Percentiles rank a stretch among this genome's conserved stretches.
Evolutionary conservation across 306 rosid genomes (phyloP).

Genomic region (Corylus avellana): DNA sequence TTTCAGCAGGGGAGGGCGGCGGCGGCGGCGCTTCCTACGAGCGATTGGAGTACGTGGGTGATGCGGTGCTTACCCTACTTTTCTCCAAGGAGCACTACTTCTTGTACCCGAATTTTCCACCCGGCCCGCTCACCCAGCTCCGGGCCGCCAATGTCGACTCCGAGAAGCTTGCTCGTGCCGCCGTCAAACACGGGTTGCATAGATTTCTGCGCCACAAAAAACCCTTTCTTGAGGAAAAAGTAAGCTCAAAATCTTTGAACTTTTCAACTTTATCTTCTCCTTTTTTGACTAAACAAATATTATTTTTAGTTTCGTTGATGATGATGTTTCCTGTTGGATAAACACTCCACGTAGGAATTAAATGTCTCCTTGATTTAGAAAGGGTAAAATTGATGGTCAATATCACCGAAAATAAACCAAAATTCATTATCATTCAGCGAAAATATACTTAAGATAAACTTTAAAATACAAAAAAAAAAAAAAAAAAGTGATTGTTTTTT

Average conservation of each 20-base stretch:
- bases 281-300: not conserved
- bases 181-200: constrained; percentile 49
- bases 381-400: too few species aligned
- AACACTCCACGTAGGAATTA: too few species aligned
- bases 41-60: constrained; percentile 56
- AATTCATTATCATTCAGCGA: too few species aligned
- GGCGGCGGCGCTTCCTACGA: constrained; percentile 26
- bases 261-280: not conserved
- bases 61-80: constrained; percentile 47
- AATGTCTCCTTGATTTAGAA: too few species aligned
- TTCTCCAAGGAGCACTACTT: constrained; percentile 46
- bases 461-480: too few species aligned
- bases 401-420: too few species aligned
- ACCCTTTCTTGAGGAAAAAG: constrained; percentile 38
- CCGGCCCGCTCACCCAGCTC: constrained; percentile 53
- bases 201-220: constrained; percentile 53
- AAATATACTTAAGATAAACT: too few species aligned
- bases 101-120: constrained; percentile 32
- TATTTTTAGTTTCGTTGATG: too few species aligned
- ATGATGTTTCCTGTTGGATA: too few species aligned
- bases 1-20: not conserved
- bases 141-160: constrained; percentile 63
- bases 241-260: constrained; percentile 20
- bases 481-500: too few species aligned
- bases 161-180: constrained; percentile 68